Evolutionary conservation across 2,329 filamentous ascomycete genomes (phyloP).

Genomic region (Phoma sp.): DNA sequence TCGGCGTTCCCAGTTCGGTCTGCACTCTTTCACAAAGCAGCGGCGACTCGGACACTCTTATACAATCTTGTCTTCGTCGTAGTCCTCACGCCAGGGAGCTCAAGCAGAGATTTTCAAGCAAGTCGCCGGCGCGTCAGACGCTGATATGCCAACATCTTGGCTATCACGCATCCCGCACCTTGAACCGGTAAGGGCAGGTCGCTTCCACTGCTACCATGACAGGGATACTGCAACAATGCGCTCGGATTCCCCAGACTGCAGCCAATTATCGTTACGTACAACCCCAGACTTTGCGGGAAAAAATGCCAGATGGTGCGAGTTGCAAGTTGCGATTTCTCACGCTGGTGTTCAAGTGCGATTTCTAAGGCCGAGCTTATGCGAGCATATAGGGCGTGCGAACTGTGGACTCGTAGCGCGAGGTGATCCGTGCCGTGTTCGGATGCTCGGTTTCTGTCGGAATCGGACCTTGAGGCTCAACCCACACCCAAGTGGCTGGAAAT

Average conservation of each 20-base stretch:
- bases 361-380: constrained; percentile 16
- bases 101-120: constrained; percentile 17
- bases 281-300: constrained; percentile 13
- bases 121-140: constrained; percentile 9
- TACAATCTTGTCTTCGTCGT: constrained; percentile 1
- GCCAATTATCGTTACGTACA: constrained; percentile 36
- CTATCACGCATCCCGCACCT: constrained; percentile 12
- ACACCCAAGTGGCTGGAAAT: constrained; percentile 12
- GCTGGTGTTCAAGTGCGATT: background rate
- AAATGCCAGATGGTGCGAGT: background rate
- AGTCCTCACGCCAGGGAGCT: background rate
- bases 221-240: constrained; percentile 2
- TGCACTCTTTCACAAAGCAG: constrained; percentile 9
- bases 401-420: background rate
- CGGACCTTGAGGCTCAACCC: constrained; percentile 9
- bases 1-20: constrained; percentile 3
- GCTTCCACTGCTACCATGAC: constrained; percentile 3
- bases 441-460: constrained; percentile 12
- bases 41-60: constrained; percentile 9
- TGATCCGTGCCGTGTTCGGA: background rate
- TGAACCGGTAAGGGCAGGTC: constrained; percentile 16
- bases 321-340: background rate
- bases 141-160: constrained; percentile 20
- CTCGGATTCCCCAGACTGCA: constrained; percentile 14
- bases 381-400: background rate